Conservation (phyloP, 2,329 filamentous ascomycete species). For the Diaporthe aspalathi region DNA sequence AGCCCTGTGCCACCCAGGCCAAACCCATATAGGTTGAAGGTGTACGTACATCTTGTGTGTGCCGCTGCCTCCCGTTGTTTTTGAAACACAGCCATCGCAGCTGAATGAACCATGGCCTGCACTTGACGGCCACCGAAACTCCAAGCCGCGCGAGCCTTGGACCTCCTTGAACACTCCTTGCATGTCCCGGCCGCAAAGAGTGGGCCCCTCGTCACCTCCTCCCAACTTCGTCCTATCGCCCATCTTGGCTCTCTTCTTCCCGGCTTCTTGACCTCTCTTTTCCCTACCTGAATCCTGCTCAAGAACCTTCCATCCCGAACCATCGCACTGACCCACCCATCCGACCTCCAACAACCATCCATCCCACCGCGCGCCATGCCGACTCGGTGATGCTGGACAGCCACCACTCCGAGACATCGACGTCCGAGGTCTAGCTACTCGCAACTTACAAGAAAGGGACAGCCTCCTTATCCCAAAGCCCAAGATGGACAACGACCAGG, state of each 20-base stretch:
- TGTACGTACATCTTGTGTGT: background rate
- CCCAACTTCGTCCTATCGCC: background rate
- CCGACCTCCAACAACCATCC: background rate
- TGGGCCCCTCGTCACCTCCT: conserved; percentile 20
- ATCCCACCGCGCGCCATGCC: conserved; percentile 4
- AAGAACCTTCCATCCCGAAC: conserved; percentile 12
- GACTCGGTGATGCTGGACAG: conserved; percentile 9
- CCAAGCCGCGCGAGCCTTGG: conserved; percentile 18
- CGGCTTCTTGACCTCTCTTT: background rate
- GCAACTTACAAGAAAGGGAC: background rate
- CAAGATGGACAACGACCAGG: conserved; percentile 33
- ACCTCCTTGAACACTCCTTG: background rate
- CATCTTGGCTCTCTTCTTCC: background rate
- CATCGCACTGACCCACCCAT: background rate
- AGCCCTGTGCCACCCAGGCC: background rate
- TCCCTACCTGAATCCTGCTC: background rate
- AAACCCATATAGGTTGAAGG: background rate
- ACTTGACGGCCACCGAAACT: background rate
- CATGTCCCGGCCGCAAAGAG: conserved; percentile 18
- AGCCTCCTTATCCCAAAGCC: background rate
- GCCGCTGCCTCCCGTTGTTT: background rate
- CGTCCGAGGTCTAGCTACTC: conserved; percentile 6
- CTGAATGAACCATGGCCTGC: background rate
- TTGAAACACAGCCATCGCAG: conserved; percentile 18
- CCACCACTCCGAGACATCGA: conserved; percentile 8